Conservation (phyloP, 2,329 filamentous ascomycete species). For the Gaeumannomyces tritici region DNA sequence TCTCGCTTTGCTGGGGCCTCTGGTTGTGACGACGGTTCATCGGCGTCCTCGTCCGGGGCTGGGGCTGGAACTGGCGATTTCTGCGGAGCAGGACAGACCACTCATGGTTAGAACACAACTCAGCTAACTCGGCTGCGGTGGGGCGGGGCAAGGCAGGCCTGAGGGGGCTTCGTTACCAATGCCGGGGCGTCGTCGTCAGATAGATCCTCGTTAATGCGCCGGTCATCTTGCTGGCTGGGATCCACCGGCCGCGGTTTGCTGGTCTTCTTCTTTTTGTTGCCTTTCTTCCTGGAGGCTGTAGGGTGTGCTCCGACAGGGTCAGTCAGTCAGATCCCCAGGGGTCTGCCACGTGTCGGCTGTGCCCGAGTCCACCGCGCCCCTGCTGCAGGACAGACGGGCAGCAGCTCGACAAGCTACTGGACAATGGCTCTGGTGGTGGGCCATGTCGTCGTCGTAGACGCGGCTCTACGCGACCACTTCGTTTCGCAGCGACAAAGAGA, state of each 20-base stretch:
- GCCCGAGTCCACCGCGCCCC: neutral
- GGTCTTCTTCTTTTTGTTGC: slow-evolving; percentile 50
- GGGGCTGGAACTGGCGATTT: neutral
- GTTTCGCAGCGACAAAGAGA: neutral
- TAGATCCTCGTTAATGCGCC: slow-evolving; percentile 26
- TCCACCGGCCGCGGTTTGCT: slow-evolving; percentile 33
- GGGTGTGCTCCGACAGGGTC: neutral
- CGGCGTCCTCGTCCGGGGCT: neutral
- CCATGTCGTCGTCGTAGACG: neutral
- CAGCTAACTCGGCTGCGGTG: neutral
- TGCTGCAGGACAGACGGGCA: neutral
- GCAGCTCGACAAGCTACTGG: neutral
- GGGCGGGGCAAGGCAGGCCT: neutral
- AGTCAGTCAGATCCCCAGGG: slow-evolving; percentile 5
- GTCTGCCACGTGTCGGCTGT: neutral
- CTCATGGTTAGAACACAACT: neutral
- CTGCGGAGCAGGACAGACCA: neutral
- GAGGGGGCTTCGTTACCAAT: slow-evolving; percentile 14
- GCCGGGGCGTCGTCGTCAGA: slow-evolving; percentile 33
- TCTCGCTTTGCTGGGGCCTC: slow-evolving; percentile 15
- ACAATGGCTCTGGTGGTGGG: neutral
- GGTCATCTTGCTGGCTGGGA: slow-evolving; percentile 11
- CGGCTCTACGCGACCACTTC: neutral
- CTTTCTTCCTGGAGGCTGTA: slow-evolving; percentile 39
- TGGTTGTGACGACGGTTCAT: slow-evolving; percentile 10